Conservation (phyloP, 108 stramenopile genomes). For the Cyclostephanos tholiformis region DNA sequence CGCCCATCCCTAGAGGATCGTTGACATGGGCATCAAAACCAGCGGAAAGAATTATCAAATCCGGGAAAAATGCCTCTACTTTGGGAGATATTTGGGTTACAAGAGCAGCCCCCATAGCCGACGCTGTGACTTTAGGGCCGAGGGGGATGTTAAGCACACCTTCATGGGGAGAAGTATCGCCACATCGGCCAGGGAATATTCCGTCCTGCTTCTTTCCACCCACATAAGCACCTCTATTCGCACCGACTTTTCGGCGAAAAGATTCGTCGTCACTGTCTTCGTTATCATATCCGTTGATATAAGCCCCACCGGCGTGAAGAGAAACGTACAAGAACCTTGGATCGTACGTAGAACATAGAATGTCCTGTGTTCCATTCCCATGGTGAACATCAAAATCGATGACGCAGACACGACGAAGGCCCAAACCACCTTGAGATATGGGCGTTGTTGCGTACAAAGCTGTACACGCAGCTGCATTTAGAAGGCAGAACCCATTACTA, state of each 20-base stretch:
- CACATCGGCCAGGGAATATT: slow-evolving; percentile 89
- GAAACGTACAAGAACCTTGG: slow-evolving; percentile 90
- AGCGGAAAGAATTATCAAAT: slow-evolving; percentile 93
- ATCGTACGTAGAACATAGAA: slow-evolving; percentile 86
- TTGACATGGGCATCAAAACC: slow-evolving; percentile 95
- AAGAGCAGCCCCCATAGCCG: slow-evolving; percentile 75
- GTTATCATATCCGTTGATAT: slow-evolving; percentile 74
- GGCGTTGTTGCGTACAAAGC: slow-evolving; percentile 93
- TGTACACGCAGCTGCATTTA: slow-evolving; percentile 95
- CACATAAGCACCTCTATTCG: not conserved
- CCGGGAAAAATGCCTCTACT: slow-evolving; percentile 91
- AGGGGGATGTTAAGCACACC: slow-evolving; percentile 90
- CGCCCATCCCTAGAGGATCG: slow-evolving; percentile 89
- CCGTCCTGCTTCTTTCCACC: slow-evolving; percentile 60
- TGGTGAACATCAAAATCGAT: slow-evolving; percentile 97
- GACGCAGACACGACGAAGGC: slow-evolving; percentile 83
- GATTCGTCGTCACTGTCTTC: slow-evolving; percentile 62
- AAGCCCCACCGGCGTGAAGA: slow-evolving; percentile 82
- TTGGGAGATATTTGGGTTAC: slow-evolving; percentile 76
- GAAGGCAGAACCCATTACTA: slow-evolving; percentile 96
- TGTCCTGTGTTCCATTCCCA: slow-evolving; percentile 94
- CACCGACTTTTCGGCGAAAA: slow-evolving; percentile 46
- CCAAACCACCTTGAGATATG: slow-evolving; percentile 75
- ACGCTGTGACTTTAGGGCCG: slow-evolving; percentile 70
- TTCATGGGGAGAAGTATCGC: slow-evolving; percentile 80